Base-by-base conservation (phyloP, 2,329 filamentous ascomycete genomes). In the Fusarium redolens region DNA sequence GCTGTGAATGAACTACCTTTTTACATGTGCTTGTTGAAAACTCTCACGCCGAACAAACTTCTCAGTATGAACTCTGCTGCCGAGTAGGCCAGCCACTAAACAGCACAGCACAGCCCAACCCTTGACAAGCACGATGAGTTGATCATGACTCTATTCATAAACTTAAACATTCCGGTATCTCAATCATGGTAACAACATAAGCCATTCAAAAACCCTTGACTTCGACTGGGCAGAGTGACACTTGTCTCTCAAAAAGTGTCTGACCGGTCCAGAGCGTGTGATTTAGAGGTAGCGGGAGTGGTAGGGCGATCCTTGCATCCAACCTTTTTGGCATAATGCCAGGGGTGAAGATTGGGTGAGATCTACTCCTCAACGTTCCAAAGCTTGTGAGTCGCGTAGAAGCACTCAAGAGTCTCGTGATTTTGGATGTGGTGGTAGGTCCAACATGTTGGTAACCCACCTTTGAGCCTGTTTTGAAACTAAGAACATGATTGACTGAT, bases 201-300 rank as follows among this genome's bases (percentile, higher is more conserved):
- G 31, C 54, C 70, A 54, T 51, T 45, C 56, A 72, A 59, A 68
- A 60, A 25, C 25, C 31, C 45, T 56, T 30, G 56, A 45, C 37
- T 45, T 40, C 37, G 30, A 61, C 47, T 50, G 61, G 48, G 52
- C n/a, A 64, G 58, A 73, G 71, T 74, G 51, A 54, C 62, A 74
- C 71, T 73, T 58, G 62, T 73, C 67, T 70, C 55, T 45, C 58
- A 38, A 48, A 45, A 50, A 31, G 22, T 38, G 37, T 65, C 57
- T 73, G 71, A 73, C 71, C 68, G 71, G 71, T 61, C 33, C 40
- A 61, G 58, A 73, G 71, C 71, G 57, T 74, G 71, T 71, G 71
- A 71, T 73, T 62, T 55, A 30, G 54, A 47, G 51, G 50, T 25
- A 68, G 47, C 45, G 62, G 54, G 60, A 71, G 55, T 61, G 62